phyloP scores from a whole-genome alignment of 345 rosid genomes.

The Streptanthus diversifolius region DNA sequence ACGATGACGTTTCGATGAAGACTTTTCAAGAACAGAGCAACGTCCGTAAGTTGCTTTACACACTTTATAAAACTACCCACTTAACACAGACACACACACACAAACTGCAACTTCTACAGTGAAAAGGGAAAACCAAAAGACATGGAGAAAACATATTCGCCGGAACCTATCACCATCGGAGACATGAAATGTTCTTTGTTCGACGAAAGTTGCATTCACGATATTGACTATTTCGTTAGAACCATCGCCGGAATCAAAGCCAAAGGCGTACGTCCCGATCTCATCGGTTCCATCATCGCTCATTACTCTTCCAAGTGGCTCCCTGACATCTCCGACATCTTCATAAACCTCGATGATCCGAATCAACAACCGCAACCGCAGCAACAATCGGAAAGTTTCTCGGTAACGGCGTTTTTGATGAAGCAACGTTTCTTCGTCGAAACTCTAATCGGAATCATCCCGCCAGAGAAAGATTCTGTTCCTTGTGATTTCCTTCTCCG shows the following conservation, averaged over 20 bases:
- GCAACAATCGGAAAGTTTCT: slow-evolving; percentile 46
- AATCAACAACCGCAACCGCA: slow-evolving; percentile 28
- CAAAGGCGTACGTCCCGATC: slow-evolving; percentile 75
- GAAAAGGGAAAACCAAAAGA: not conserved
- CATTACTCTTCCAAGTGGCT: slow-evolving; percentile 89
- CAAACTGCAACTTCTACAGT: not conserved
- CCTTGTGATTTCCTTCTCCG: slow-evolving; percentile 81
- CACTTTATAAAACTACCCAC: slow-evolving; percentile 7
- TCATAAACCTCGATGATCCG: slow-evolving; percentile 5
- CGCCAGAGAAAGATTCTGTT: slow-evolving; percentile 77
- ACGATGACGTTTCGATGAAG: slow-evolving; percentile 31
- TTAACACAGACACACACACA: not conserved
- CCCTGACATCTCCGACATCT: slow-evolving; percentile 55
- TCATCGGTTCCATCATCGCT: slow-evolving; percentile 73
- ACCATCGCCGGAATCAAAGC: slow-evolving; percentile 68
- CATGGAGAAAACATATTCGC: slow-evolving; percentile 44
- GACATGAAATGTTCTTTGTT: slow-evolving; percentile 40
- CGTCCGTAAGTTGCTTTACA: not conserved
- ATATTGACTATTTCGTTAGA: slow-evolving; percentile 76
- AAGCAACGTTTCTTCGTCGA: slow-evolving; percentile 72
- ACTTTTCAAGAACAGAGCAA: slow-evolving; percentile 24
- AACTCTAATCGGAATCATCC: slow-evolving; percentile 72
- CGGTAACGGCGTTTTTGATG: slow-evolving; percentile 59
- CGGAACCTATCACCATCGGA: slow-evolving; percentile 38
- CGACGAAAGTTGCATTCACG: slow-evolving; percentile 71